phyloP scores from a whole-genome alignment of 768 basidiomycete species.

The Boletus rubescentipes region DNA sequence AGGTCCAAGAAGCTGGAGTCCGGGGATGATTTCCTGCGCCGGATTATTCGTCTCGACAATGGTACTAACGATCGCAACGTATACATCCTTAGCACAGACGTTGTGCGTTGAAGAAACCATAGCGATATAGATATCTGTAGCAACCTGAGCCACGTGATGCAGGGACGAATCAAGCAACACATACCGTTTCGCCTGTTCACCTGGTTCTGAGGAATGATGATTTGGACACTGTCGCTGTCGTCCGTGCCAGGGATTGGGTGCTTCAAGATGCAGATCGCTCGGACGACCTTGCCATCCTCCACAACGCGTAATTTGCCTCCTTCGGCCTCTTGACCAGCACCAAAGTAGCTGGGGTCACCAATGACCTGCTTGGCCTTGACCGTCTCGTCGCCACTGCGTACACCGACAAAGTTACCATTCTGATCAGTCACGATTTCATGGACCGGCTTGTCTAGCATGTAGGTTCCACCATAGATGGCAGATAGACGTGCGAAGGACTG shows the following conservation, averaged over 20 bases:
- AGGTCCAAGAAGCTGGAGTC: conserved; percentile 85
- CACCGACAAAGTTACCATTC: conserved; percentile 90
- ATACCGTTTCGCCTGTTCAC: conserved; percentile 88
- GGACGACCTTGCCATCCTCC: conserved; percentile 91
- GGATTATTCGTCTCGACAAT: conserved; percentile 94
- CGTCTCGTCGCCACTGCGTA: conserved; percentile 84
- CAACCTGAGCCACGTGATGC: conserved; percentile 3
- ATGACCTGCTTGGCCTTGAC: conserved; percentile 98
- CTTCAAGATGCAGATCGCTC: conserved; percentile 97
- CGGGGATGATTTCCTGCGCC: conserved; percentile 90
- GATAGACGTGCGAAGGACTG: conserved; percentile 98
- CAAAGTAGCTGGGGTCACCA: conserved; percentile 97
- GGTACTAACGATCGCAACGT: conserved; percentile 97
- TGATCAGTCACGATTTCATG: conserved; percentile 85
- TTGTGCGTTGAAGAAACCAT: conserved; percentile 97
- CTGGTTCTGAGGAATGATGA: conserved; percentile 99
- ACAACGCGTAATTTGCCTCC: conserved; percentile 83
- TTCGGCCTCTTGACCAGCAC: conserved; percentile 60
- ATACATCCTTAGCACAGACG: conserved; percentile 93
- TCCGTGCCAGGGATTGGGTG: conserved; percentile 98
- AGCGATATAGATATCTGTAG: conserved; percentile 94
- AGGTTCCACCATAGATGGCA: conserved; percentile 98
- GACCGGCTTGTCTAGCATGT: conserved; percentile 98
- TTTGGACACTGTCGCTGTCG: conserved; percentile 91
- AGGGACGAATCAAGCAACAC: conserved; percentile 23